Evolutionary conservation across 164 flowering plant species (phyloP).

Genomic region (Euptelea pleiosperma): DNA sequence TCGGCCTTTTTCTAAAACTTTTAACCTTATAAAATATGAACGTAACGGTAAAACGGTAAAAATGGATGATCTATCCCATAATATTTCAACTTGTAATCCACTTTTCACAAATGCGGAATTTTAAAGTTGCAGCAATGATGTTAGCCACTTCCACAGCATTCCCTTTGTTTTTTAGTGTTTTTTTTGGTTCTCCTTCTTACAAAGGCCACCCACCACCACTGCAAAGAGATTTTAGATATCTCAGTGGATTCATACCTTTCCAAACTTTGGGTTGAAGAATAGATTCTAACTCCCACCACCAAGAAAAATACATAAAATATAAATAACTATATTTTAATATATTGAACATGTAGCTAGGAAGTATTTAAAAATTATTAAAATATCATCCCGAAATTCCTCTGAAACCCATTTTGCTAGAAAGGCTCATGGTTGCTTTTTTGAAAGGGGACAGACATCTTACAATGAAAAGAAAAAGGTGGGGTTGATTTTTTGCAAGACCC

Average conservation of each 20-base stretch:
- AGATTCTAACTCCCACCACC: conserved; percentile 19
- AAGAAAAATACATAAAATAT: conserved; percentile 3
- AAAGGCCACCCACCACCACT: conserved; percentile 10
- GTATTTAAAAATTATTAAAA: too few species aligned
- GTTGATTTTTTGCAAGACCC: conserved; percentile 3
- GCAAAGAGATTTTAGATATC: conserved; percentile 17
- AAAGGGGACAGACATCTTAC: background rate
- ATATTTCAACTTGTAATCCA: too few species aligned
- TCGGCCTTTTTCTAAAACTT: too few species aligned
- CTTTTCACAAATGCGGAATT: too few species aligned
- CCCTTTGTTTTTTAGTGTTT: conserved; percentile 8
- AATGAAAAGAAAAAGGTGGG: background rate
- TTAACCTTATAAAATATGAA: too few species aligned
- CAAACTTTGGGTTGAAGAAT: conserved; percentile 14
- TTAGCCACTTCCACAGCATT: conserved; percentile 27
- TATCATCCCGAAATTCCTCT: too few species aligned
- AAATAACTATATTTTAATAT: too few species aligned
- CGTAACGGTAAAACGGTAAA: too few species aligned
- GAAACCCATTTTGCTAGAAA: background rate
- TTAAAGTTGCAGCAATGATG: conserved; percentile 36
- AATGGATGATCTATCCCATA: background rate
- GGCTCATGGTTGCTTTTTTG: conserved; percentile 17
- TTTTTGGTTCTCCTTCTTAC: background rate
- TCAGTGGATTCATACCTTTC: conserved; percentile 13
- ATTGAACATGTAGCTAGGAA: too few species aligned